Conservation (phyloP, 2,329 filamentous ascomycete species). For the Dryadomyces quercivorus region DNA sequence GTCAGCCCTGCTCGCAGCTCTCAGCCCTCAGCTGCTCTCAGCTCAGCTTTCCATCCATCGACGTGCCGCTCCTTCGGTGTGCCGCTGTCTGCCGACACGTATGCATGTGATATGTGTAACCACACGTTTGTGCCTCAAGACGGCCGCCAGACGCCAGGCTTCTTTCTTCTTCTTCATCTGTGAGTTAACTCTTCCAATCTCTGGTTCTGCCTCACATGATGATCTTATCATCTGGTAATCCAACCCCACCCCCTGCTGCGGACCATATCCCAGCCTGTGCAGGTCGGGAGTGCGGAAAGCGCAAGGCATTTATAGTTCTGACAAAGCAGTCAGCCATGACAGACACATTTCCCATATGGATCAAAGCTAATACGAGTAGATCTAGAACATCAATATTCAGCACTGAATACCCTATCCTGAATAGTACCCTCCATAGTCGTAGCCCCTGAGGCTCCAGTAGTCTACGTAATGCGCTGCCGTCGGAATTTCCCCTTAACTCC, state of each 20-base stretch:
- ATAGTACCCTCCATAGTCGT: no score
- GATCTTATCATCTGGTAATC: constrained; percentile 14
- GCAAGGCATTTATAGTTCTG: constrained; percentile 7
- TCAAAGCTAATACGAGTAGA: neutral
- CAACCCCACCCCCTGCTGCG: constrained; percentile 11
- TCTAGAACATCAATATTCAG: no score
- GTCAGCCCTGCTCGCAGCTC: neutral
- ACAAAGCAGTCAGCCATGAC: neutral
- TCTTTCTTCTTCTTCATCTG: no score
- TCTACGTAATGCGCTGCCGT: no score
- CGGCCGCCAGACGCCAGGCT: no score
- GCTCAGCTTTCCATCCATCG: no score
- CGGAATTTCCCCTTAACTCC: constrained; percentile 1
- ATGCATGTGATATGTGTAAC: neutral
- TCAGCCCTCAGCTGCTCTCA: neutral
- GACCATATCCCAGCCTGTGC: constrained; percentile 2
- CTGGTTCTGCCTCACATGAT: neutral
- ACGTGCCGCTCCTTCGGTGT: no score
- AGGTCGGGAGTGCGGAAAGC: constrained; percentile 12
- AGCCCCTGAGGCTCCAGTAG: no score
- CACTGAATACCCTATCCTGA: no score
- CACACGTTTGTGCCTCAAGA: neutral
- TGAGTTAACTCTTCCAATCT: neutral
- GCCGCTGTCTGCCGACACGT: neutral
- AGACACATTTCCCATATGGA: neutral